A percentile compares a stretch with the other conserved stretches of the same genome.
These are phyloP conservation scores for Bertia moriformis DNA, from an alignment of 2,329 filamentous ascomycete genomes.

Conservation along the genomic window DNA sequence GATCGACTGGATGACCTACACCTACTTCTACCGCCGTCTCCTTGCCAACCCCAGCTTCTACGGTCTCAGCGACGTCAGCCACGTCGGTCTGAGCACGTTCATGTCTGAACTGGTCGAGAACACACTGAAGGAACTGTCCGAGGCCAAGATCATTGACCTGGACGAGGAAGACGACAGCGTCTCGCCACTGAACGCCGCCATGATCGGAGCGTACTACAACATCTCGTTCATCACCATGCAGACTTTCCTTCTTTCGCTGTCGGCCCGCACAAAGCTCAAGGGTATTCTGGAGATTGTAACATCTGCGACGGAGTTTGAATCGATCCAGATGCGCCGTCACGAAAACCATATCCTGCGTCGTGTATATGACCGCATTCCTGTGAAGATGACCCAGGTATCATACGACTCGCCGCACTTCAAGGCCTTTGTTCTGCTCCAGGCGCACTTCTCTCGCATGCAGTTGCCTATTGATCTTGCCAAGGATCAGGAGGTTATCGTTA, in stretches of 20 bases:
- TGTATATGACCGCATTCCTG: constrained; percentile 86
- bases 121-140: constrained; percentile 75
- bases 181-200: constrained; percentile 80
- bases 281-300: constrained; percentile 93
- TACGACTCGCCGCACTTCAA: constrained; percentile 98
- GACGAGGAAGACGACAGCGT: constrained; percentile 88
- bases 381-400: constrained; percentile 78
- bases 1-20: constrained; percentile 96
- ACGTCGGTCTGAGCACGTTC: constrained; percentile 86
- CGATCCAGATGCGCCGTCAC: constrained; percentile 83
- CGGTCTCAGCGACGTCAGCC: constrained; percentile 71
- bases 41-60: constrained; percentile 96
- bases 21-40: constrained; percentile 90
- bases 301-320: constrained; percentile 90
- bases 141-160: constrained; percentile 89
- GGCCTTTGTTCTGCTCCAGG: constrained; percentile 89
- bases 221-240: constrained; percentile 99
- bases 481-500: constrained; percentile 78
- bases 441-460: constrained; percentile 95
- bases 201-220: constrained; percentile 98
- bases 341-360: constrained; percentile 77
- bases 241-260: constrained; percentile 85
- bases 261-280: constrained; percentile 82
- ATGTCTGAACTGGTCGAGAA: constrained; percentile 89
- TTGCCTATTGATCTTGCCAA: constrained; percentile 89